Conservation (phyloP, 352 stramenopile genomes). For the Phytophthora niederhauseri region DNA sequence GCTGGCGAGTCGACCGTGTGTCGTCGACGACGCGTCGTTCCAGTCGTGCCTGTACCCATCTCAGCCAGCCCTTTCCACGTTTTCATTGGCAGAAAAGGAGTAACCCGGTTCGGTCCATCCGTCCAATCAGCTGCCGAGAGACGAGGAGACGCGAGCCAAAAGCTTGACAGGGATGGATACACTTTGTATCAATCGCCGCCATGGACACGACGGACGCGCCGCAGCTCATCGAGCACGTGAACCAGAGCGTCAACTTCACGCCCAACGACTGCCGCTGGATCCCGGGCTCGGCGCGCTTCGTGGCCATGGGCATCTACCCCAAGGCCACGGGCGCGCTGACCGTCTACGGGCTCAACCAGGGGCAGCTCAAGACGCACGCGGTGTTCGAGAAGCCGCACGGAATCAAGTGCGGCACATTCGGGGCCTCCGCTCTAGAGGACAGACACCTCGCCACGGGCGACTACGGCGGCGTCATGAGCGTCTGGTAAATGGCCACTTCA, state of each 20-base stretch:
- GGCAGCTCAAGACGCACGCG: slow-evolving; percentile 71
- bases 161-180: slow-evolving; percentile 23
- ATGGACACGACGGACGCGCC: slow-evolving; percentile 97
- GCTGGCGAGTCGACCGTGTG: too few relatives aligned
- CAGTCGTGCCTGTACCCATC: background rate
- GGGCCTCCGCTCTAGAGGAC: slow-evolving; percentile 90
- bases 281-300: slow-evolving; percentile 94
- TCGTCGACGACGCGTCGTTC: too few relatives aligned
- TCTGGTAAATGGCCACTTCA: slow-evolving; percentile 47
- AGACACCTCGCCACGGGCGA: slow-evolving; percentile 88
- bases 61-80: background rate
- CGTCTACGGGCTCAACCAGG: slow-evolving; percentile 92
- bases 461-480: slow-evolving; percentile 76
- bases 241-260: slow-evolving; percentile 93
- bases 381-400: slow-evolving; percentile 88
- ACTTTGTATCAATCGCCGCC: slow-evolving; percentile 18
- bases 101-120: slow-evolving; percentile 2
- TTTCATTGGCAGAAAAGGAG: background rate
- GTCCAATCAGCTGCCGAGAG: slow-evolving; percentile 8
- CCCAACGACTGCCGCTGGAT: slow-evolving; percentile 96
- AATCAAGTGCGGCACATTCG: slow-evolving; percentile 97
- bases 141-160: slow-evolving; percentile 23
- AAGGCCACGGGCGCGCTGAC: slow-evolving; percentile 93
- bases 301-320: slow-evolving; percentile 93
- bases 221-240: slow-evolving; percentile 97